Evolutionary conservation across 202 grass and related monocot species (phyloP).

Genomic region (Cymbopogon flexuosus): DNA sequence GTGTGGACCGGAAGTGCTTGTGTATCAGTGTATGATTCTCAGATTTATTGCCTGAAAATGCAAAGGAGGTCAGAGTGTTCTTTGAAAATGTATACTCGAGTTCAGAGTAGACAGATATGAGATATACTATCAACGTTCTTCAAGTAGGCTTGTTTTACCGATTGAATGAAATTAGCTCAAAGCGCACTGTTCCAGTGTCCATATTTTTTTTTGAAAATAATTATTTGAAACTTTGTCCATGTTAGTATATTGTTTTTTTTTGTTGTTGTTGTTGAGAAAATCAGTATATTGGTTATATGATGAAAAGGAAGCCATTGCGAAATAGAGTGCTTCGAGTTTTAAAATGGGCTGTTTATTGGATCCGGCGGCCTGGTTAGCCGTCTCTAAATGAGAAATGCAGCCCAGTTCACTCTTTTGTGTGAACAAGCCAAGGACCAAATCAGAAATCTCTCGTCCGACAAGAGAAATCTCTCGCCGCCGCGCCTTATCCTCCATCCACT

Average conservation of each 20-base stretch:
- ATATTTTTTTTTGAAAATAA: background rate
- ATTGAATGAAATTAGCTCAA: background rate
- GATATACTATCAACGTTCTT: background rate
- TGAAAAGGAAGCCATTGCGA: too few relatives aligned
- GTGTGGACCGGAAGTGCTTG: background rate
- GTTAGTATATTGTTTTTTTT: too few relatives aligned
- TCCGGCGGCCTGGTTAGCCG: too few relatives aligned
- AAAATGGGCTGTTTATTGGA: too few relatives aligned
- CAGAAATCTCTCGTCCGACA: background rate
- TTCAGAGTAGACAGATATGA: background rate
- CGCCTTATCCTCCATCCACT: constrained; percentile 36
- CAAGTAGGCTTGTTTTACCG: background rate
- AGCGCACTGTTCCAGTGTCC: background rate
- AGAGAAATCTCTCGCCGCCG: background rate
- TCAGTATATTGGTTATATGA: background rate
- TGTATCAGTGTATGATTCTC: background rate
- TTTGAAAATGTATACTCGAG: background rate
- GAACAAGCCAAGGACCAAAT: background rate
- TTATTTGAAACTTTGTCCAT: background rate
- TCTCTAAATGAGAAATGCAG: background rate
- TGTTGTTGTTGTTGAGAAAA: too few relatives aligned
- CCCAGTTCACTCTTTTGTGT: background rate
- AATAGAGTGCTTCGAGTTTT: too few relatives aligned
- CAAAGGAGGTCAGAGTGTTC: background rate
- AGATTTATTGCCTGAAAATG: background rate